Base-by-base conservation (phyloP, 768 basidiomycete species). In the Collybia sp. region DNA sequence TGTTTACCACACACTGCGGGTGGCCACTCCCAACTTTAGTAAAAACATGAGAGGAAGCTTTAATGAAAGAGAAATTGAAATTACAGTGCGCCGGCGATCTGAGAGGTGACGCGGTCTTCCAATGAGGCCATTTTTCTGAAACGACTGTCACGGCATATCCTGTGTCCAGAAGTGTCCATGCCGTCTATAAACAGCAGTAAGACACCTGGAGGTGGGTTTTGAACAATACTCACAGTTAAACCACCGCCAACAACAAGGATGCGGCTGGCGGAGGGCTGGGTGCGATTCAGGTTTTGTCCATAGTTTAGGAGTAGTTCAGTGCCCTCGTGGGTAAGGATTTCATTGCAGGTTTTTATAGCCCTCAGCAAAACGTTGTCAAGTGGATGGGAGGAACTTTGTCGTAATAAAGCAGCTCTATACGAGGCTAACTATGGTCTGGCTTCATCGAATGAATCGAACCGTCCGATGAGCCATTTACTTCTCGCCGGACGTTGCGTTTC, bases 1-100 rank as follows among this genome's bases (percentile, higher is more conserved):
- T 69, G 67, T 35, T 62, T 55, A 38, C 68, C 68, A 47, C 68
- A 68, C 13, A 69, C 68, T 3, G 68, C 68, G 15, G 68, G 67
- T 1, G 67, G 67, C 50, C 59, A 68, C 47, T 69, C 68, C 68
- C 68, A 68, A n/a, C 63, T 62, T 40, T 41, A 42, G 32, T 10
- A 19, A 30, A 3, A 25, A 25, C 6, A 38, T 38, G 30, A 49
- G 36, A 46, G 46, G 1, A 53, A 43, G 37, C 12, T 33, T 12
- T 36, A 34, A 35, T 13, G 41, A 15, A 42, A 30, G 20, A 18
- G 31, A 39, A 35, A 38, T 18, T 18, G 13, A 15, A 48, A 60
- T 47, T 51, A 63, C 61, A 65, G 44, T 5, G 60, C 60, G 9
- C 59, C 59, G 35, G 59, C 57, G 19, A 60, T 58, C 39, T 60